Percentiles rank a stretch among this genome's conserved stretches.
Conservation (phyloP, 305 asterid species). For the Fraxinus sp. region DNA sequence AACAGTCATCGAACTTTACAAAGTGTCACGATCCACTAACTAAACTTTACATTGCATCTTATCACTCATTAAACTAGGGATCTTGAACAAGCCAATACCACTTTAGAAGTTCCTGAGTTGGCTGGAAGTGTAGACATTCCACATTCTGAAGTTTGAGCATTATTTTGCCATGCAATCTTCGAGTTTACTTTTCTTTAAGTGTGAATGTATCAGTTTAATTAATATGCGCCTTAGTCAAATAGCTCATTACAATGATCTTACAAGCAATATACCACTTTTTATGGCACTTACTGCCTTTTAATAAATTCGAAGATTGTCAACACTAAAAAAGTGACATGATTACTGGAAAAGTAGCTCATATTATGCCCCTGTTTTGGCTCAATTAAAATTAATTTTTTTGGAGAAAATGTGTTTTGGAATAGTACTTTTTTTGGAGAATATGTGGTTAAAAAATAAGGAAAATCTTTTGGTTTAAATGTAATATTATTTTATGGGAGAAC, state of each 20-base stretch:
- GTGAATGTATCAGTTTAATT: neutral
- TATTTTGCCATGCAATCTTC: neutral
- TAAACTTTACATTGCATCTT: too few species aligned
- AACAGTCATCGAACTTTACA: too few species aligned
- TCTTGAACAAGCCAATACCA: neutral
- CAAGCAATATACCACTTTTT: neutral
- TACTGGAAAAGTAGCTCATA: neutral
- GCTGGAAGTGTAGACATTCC: neutral
- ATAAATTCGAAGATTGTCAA: neutral
- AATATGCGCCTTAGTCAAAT: neutral
- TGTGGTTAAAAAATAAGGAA: too few species aligned
- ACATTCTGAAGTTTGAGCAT: neutral
- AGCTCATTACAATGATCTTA: neutral
- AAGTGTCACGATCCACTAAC: too few species aligned
- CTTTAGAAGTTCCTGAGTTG: constrained; percentile 3
- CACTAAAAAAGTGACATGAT: neutral
- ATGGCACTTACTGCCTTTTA: neutral
- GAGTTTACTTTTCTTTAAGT: neutral
- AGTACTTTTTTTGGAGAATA: too few species aligned
- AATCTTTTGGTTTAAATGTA: too few species aligned
- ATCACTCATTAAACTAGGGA: neutral
- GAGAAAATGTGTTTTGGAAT: too few species aligned
- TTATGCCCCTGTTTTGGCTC: neutral
- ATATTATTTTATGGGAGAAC: too few species aligned
- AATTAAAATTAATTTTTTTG: too few species aligned